Evolutionary conservation across 2,329 filamentous ascomycete species (phyloP).

Genomic region (Diaporthe ampelina): DNA sequence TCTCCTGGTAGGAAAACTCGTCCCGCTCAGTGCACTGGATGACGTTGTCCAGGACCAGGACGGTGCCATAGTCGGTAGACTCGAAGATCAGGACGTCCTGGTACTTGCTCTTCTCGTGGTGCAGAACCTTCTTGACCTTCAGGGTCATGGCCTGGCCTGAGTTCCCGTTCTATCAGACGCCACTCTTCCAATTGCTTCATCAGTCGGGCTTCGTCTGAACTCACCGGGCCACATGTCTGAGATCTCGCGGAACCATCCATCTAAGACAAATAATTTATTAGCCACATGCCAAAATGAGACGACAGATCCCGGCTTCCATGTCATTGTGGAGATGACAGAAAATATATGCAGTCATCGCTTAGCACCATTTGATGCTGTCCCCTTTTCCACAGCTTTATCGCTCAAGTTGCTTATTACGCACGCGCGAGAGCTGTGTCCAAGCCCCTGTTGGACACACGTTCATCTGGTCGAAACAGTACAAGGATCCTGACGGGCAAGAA

Average conservation of each 20-base stretch:
- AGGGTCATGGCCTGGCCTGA: constrained; percentile 96
- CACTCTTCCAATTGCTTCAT: not conserved
- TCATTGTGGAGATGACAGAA: not conserved
- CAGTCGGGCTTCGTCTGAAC: constrained; percentile 44
- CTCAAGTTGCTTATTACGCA: constrained; percentile 8
- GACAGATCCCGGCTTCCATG: not conserved
- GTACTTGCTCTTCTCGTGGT: constrained; percentile 99
- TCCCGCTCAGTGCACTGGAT: constrained; percentile 99
- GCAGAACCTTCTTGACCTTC: constrained; percentile 96
- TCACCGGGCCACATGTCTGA: constrained; percentile 95
- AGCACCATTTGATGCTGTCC: constrained; percentile 1
- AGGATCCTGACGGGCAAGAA: not conserved
- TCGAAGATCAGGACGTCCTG: constrained; percentile 99
- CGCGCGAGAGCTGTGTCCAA: not conserved
- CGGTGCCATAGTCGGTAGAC: constrained; percentile 95
- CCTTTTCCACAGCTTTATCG: not conserved
- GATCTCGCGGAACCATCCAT: constrained; percentile 99
- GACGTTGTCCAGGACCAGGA: constrained; percentile 97
- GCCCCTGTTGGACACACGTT: not conserved
- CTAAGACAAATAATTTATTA: constrained; percentile 59
- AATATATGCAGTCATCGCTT: not conserved
- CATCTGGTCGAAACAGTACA: not conserved
- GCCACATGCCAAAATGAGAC: constrained; percentile 4
- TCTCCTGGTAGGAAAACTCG: constrained; percentile 99
- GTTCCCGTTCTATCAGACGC: constrained; percentile 32